These are phyloP conservation scores for Debaryomyces udenii DNA, from an alignment of 1,139 yeast genomes.

Conservation along the genomic window DNA sequence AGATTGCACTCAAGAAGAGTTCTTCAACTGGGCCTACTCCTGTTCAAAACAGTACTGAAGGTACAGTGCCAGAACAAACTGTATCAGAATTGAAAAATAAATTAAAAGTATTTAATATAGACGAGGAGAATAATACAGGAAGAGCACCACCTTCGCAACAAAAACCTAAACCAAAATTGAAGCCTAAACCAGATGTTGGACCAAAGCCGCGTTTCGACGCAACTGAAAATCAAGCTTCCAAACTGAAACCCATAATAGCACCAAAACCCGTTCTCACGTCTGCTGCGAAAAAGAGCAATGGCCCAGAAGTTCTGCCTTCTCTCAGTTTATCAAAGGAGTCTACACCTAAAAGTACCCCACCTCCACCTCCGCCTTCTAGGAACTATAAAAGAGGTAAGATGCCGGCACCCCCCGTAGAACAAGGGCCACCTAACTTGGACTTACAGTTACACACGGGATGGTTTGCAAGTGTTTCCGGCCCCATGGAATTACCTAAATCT, in stretches of 20 bases:
- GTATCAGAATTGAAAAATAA: conserved; percentile 6
- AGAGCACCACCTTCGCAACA: conserved; percentile 12
- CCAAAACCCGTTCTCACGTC: conserved; percentile 17
- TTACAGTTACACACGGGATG: conserved; percentile 49
- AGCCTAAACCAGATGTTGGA: conserved; percentile 21
- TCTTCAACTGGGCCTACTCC: too few relatives aligned
- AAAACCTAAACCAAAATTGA: conserved; percentile 19
- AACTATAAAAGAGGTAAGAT: conserved; percentile 30
- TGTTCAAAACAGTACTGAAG: not conserved
- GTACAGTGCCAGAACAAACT: not conserved
- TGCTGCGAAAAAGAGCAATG: conserved; percentile 4
- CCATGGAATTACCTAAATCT: conserved; percentile 36
- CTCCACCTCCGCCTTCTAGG: conserved; percentile 46
- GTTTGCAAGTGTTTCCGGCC: conserved; percentile 37
- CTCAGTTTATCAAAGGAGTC: not conserved
- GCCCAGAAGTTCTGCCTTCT: conserved; percentile 7
- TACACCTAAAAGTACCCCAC: conserved; percentile 16
- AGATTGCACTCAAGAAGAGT: conserved; percentile 15
- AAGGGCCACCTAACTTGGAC: conserved; percentile 40
- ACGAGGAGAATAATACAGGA: conserved; percentile 10
- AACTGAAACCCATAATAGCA: not conserved
- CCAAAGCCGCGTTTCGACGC: conserved; percentile 15
- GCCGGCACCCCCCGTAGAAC: conserved; percentile 14
- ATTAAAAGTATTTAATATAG: conserved; percentile 15
- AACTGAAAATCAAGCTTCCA: too few relatives aligned